Conservation (phyloP, 768 basidiomycete genomes). For the Tricholoma hemisulphureum region DNA sequence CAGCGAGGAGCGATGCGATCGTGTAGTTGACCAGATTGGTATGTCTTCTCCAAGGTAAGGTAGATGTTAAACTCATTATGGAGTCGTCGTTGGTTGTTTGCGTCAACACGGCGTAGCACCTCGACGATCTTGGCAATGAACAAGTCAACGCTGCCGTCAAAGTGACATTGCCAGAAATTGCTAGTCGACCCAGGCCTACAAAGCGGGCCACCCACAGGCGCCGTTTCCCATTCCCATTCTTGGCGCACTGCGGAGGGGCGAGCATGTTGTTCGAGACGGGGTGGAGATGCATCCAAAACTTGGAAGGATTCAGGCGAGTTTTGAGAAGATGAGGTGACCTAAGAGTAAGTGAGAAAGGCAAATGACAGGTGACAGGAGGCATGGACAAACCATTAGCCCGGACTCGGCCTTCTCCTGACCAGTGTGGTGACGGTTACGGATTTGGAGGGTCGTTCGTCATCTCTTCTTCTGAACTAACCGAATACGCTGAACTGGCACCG, state of each 20-base stretch:
- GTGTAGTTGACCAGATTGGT: slow-evolving; percentile 14
- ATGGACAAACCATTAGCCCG: neutral
- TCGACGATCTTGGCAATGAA: slow-evolving; percentile 18
- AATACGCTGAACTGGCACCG: too few species aligned
- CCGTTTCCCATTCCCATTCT: slow-evolving; percentile 4
- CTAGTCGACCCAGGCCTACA: neutral
- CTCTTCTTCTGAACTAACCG: slow-evolving; percentile 7
- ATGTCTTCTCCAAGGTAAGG: slow-evolving; percentile 18
- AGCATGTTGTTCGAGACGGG: slow-evolving; percentile 13
- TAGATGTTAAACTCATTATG: too few species aligned
- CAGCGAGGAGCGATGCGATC: slow-evolving; percentile 17
- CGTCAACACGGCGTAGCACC: slow-evolving; percentile 13
- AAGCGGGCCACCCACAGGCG: neutral
- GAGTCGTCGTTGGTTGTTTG: too few species aligned
- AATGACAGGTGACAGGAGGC: neutral
- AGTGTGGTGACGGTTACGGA: neutral
- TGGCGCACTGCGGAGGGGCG: slow-evolving; percentile 14
- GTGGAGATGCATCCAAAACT: neutral
- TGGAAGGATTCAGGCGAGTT: neutral
- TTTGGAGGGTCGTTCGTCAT: too few species aligned
- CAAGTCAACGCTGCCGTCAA: slow-evolving; percentile 14
- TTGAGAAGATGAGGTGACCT: neutral
- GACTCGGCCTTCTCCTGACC: neutral
- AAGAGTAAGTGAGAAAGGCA: neutral
- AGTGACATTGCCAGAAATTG: slow-evolving; percentile 6